These are phyloP conservation scores for Blepharisma undulans DNA, from an alignment of 169 alveolate genomes.

Conservation along the genomic window DNA sequence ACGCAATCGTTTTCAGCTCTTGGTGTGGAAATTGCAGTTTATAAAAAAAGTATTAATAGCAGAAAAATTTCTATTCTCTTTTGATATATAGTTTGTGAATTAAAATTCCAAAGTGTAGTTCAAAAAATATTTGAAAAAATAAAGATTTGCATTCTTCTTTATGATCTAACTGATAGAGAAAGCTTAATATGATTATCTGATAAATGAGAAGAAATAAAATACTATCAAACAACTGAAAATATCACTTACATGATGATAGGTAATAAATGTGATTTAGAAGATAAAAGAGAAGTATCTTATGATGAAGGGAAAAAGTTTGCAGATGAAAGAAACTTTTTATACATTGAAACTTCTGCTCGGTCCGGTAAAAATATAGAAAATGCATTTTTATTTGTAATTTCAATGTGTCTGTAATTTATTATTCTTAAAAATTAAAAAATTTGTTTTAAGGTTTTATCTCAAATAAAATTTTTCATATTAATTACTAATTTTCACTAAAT, in stretches of 20 bases:
- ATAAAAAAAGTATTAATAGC: background rate
- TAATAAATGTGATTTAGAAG: conserved; percentile 93
- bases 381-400: background rate
- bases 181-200: conserved; percentile 90
- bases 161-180: conserved; percentile 95
- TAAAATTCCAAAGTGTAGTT: background rate
- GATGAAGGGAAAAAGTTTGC: conserved; percentile 85
- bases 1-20: background rate
- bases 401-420: background rate
- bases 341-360: conserved; percentile 30
- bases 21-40: background rate
- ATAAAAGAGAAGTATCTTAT: conserved; percentile 90
- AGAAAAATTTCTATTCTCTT: background rate
- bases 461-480: background rate
- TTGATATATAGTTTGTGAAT: background rate
- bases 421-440: background rate
- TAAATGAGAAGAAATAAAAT: conserved; percentile 95
- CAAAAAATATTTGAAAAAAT: background rate
- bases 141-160: conserved; percentile 82
- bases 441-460: no score
- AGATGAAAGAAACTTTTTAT: conserved; percentile 73
- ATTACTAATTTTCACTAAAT: background rate
- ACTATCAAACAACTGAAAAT: conserved; percentile 92
- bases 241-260: conserved; percentile 93
- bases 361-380: conserved; percentile 29